Percentiles rank a stretch among this genome's conserved stretches.
Evolutionary conservation across 2,329 filamentous ascomycete species (phyloP).

Genomic region (Phyllosticta citribraziliensis): DNA sequence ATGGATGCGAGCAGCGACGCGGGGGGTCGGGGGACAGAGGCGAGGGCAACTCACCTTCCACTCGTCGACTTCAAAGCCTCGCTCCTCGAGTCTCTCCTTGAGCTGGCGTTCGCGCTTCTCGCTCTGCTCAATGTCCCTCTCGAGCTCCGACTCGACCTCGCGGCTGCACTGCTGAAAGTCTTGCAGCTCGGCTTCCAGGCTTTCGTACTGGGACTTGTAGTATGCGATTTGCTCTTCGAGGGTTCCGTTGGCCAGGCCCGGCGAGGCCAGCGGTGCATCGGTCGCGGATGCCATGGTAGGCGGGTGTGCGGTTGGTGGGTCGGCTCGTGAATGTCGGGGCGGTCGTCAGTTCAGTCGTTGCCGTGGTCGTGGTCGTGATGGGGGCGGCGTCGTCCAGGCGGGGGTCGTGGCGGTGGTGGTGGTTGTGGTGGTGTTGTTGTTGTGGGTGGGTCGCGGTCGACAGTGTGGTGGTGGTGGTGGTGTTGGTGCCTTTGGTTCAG

Average conservation of each 20-base stretch:
- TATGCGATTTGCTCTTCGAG: slow-evolving; percentile 72
- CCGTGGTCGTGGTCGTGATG: slow-evolving; percentile 6
- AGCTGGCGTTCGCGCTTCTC: slow-evolving; percentile 84
- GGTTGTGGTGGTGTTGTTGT: slow-evolving; percentile 11
- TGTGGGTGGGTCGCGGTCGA: not conserved
- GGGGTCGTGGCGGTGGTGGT: no score
- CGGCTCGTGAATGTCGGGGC: slow-evolving; percentile 14
- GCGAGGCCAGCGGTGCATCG: slow-evolving; percentile 22
- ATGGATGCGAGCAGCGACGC: not conserved
- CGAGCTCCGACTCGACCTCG: slow-evolving; percentile 86
- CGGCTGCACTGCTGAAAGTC: slow-evolving; percentile 93
- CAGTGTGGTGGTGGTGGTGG: not conserved
- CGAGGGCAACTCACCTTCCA: slow-evolving; percentile 67
- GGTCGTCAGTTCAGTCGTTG: not conserved
- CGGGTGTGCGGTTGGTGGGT: slow-evolving; percentile 12
- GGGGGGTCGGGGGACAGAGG: not conserved
- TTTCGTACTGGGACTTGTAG: slow-evolving; percentile 94
- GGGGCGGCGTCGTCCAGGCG: slow-evolving; percentile 6
- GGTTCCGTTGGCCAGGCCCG: not conserved
- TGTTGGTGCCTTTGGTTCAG: slow-evolving; percentile 1
- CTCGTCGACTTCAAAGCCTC: slow-evolving; percentile 87
- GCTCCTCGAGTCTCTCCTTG: slow-evolving; percentile 74
- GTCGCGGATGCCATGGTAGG: slow-evolving; percentile 21
- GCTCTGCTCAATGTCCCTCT: slow-evolving; percentile 90
- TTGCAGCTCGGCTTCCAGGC: slow-evolving; percentile 78